Percentiles rank a stretch among this genome's conserved stretches.
These are phyloP conservation scores for Rhodomyrtus tomentosa DNA, from an alignment of 345 rosid genomes.

Conservation along the genomic window DNA sequence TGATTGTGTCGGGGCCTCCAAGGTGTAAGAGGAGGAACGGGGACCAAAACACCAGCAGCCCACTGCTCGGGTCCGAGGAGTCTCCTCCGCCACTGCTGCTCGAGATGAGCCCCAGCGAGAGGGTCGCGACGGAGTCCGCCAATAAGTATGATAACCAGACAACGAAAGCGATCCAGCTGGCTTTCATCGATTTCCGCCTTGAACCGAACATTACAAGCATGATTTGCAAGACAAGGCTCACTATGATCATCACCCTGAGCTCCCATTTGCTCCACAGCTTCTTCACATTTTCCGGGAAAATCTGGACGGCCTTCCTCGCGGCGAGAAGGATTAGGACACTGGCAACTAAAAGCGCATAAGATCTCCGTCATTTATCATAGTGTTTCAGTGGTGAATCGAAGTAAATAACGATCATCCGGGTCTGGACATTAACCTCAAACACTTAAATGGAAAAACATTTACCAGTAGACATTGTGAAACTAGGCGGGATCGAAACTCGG, in stretches of 20 bases:
- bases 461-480: not conserved
- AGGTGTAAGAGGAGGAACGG: not conserved
- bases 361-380: not conserved
- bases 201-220: not conserved
- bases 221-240: not conserved
- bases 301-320: not conserved
- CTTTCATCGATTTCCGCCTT: not conserved
- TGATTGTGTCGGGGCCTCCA: conserved; percentile 2
- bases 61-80: not conserved
- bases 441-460: not conserved
- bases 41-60: not conserved
- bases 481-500: not conserved
- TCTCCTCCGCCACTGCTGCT: not conserved
- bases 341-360: not conserved
- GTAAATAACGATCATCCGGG: not conserved
- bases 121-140: not conserved
- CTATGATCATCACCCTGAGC: not conserved
- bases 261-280: not conserved
- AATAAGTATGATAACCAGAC: not conserved
- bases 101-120: not conserved
- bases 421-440: not conserved
- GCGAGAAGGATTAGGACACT: not conserved
- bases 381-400: not conserved
- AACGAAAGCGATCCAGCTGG: not conserved
- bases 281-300: not conserved